Base-by-base conservation (phyloP, 2,329 filamentous ascomycete species). In the Trichoderma aggressivum region DNA sequence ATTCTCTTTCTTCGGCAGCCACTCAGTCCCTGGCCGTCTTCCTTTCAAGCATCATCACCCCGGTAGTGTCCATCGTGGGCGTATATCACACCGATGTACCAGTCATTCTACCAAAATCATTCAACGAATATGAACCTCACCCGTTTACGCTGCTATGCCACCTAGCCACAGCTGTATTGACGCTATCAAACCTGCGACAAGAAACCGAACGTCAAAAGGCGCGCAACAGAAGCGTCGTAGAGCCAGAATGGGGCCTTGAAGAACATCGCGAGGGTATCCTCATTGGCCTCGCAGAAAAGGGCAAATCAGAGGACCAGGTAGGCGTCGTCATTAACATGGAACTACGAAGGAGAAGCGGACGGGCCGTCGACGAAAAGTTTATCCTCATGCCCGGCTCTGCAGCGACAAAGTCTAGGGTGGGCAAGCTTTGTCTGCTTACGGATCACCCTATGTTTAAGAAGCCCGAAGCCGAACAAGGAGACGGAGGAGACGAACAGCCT, bases 111-210 rank as follows among this genome's bases (percentile, higher is more conserved):
- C 80, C 79, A 34, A 81, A 71, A 43, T 78, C 79, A 8, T 81
- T 79, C 66, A 82, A 80, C 74, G 85, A 87, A 76, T 90, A 93
- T 80, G 83, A 88, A 21, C 93, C 94, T 1, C 83, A 89, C 32
- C 89, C 94, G 0, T 85, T 97, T 14, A 90, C 90, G 1, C 83
- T 94, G 1, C 85, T 98, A 26, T 88, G 87, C 59, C 97, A 97
- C 81, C 89, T 98, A 71, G 93, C 94, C n/a, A 99, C 96, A 4
- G 91, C 94, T 4, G 88, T 98, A 67, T 86, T 98, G 72, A 90
- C 88, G 5, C 85, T 92, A 0, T 89, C 91, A 50, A 92, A 90
- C 16, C 86, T 98, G 50, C 83, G 89, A 8, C 94, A 98, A 75
- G 88, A 92, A 56, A 85, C 96, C 6, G 89, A 90, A 34, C 86